Conservation (phyloP, 2,329 filamentous ascomycete genomes). For the Alternaria metachromatica region DNA sequence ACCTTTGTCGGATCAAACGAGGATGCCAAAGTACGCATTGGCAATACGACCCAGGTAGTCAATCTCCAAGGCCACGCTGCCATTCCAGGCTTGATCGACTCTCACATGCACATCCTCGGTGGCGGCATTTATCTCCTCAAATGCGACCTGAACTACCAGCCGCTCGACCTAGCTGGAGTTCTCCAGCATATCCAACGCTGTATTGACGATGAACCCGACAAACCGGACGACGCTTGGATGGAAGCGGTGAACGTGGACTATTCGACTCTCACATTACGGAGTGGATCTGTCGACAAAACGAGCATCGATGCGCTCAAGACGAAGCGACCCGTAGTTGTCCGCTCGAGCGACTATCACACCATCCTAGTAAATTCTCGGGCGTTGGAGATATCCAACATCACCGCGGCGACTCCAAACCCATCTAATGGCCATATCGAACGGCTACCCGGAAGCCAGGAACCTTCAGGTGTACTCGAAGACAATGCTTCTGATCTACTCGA, state of each 20-base stretch:
- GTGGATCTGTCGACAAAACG: neutral
- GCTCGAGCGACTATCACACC: slow-evolving; percentile 3
- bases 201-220: slow-evolving; percentile 3
- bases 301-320: neutral
- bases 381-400: slow-evolving; percentile 2
- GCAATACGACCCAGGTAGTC: slow-evolving; percentile 2
- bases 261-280: neutral
- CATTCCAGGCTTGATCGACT: slow-evolving; percentile 5
- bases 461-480: slow-evolving; percentile 4
- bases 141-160: slow-evolving; percentile 7
- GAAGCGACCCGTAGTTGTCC: neutral
- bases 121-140: slow-evolving; percentile 5
- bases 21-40: neutral
- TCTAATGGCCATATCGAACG: neutral
- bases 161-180: neutral
- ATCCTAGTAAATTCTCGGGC: neutral
- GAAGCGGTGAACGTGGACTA: slow-evolving; percentile 10
- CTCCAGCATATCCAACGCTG: neutral
- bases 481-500: neutral
- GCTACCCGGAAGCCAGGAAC: neutral
- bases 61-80: slow-evolving; percentile 4
- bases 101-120: slow-evolving; percentile 3
- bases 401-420: neutral
- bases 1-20: slow-evolving; percentile 1
- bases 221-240: neutral